These are phyloP conservation scores for Cytospora paraplurivora DNA, from an alignment of 2,329 filamentous ascomycete genomes.

Conservation along the genomic window DNA sequence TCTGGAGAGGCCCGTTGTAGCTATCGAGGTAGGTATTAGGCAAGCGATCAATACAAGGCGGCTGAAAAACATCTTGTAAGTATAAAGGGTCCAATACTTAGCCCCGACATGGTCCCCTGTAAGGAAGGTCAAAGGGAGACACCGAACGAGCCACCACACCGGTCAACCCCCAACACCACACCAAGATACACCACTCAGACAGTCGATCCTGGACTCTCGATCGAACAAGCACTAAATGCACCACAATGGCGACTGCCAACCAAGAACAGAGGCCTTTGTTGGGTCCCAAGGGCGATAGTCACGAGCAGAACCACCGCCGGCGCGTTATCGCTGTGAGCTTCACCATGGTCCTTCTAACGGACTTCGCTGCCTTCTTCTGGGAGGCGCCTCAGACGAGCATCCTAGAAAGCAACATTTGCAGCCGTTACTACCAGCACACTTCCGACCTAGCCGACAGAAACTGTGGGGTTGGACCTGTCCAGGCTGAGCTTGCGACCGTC, in stretches of 20 bases:
- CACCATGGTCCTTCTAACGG: slow-evolving; percentile 8
- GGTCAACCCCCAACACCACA: not conserved
- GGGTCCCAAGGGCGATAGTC: not conserved
- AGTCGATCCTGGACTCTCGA: not conserved
- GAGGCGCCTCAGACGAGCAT: slow-evolving; percentile 13
- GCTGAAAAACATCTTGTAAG: too few relatives aligned
- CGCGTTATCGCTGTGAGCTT: slow-evolving; percentile 11
- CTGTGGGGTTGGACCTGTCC: not conserved
- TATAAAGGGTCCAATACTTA: too few relatives aligned
- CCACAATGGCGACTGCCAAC: not conserved
- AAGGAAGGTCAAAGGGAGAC: too few relatives aligned
- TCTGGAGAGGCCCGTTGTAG: too few relatives aligned
- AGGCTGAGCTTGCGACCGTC: slow-evolving; percentile 16
- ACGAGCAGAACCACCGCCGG: slow-evolving; percentile 3
- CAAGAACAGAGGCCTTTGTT: slow-evolving; percentile 6
- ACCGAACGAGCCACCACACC: too few relatives aligned
- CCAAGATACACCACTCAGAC: not conserved
- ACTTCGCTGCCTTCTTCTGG: slow-evolving; percentile 11
- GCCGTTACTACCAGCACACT: not conserved
- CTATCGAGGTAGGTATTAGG: too few relatives aligned
- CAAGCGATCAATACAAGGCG: too few relatives aligned
- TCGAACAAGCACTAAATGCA: not conserved
- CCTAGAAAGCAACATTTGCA: slow-evolving; percentile 11
- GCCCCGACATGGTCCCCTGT: too few relatives aligned
- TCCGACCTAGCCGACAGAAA: not conserved